Percentiles rank a stretch among this genome's conserved stretches.
Conservation (phyloP, 768 basidiomycete genomes). For the Amanita subjunquillea region DNA sequence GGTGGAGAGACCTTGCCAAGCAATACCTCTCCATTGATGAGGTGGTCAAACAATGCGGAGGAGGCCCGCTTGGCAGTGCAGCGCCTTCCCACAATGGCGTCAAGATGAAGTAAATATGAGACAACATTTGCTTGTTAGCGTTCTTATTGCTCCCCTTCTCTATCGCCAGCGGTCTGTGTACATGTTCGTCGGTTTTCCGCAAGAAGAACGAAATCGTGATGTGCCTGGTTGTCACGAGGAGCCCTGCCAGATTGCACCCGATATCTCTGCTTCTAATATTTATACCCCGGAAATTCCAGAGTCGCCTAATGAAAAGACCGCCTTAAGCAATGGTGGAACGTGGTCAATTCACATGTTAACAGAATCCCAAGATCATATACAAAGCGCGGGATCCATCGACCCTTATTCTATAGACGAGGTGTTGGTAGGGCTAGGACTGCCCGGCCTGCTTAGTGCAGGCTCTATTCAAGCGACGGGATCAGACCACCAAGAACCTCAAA, state of each 20-base stretch:
- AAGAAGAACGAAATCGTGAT: not conserved
- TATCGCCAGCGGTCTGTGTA: not conserved
- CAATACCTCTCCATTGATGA: no score
- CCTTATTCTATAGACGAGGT: no score
- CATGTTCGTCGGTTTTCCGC: not conserved
- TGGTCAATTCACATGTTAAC: no score
- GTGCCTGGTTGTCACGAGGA: not conserved
- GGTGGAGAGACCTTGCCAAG: no score
- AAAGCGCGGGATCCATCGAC: not conserved
- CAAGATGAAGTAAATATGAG: no score
- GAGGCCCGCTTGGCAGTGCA: no score
- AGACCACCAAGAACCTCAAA: slow-evolving; percentile 9
- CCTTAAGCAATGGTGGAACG: not conserved
- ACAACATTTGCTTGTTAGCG: no score
- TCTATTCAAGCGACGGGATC: slow-evolving; percentile 7
- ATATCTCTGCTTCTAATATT: not conserved
- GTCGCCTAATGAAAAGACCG: no score
- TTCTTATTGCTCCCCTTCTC: no score
- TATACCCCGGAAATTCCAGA: no score
- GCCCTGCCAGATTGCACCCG: not conserved
- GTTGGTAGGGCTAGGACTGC: not conserved
- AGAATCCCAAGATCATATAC: not conserved
- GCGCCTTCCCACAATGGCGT: no score
- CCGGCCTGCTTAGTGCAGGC: not conserved
- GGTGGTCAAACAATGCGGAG: no score